Base-by-base conservation (phyloP, 345 rosid genomes). In the Populus euphratica region DNA sequence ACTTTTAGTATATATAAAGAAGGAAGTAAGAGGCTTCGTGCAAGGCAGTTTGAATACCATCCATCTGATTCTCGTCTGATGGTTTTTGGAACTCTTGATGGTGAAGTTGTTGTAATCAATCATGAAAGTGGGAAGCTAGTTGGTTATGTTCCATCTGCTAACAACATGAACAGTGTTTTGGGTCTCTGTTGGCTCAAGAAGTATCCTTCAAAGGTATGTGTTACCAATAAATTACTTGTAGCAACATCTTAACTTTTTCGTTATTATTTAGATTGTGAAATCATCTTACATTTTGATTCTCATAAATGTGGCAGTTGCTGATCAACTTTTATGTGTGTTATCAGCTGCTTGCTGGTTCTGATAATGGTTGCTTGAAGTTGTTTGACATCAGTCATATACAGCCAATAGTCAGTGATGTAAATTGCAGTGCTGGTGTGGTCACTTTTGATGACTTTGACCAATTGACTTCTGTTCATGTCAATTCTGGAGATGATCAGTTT, bases 131-230 rank as follows among this genome's bases (percentile, higher is more conserved):
- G 85, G 82, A 93, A 91, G 82, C 79, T 90, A 71, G 93, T 91
- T 62, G 79, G 96, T 73, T 87, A 86, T 82, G 85, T 93, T 56
- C 91, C 98, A 49, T 93, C 94, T 21, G 61, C 85, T 54, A 95
- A 97, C 76, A 92, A 86, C 73, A 86, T 82, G 88, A 91, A 88
- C 81, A 93, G 93, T 44, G 88, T 95, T 67, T 85, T 93, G 87
- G 99, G 99, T 59, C 97, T 95, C 80, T 95, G 97, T 81, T 95
- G 99, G 99, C 97, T 95, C 84, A 95, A 87, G 87, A 88, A 78
- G 56, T 75, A 81, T 86, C 98, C 98, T 70, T 87, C 91, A 43
- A 91, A 88, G 97, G 97, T 92, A 86, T 77, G 87, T 73, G 2
- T 47, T 47, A 13, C 50, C 50, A 47, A 47, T 47, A 47, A 13